Conservation (phyloP, 441 rosid species). For the Melastoma candidum region DNA sequence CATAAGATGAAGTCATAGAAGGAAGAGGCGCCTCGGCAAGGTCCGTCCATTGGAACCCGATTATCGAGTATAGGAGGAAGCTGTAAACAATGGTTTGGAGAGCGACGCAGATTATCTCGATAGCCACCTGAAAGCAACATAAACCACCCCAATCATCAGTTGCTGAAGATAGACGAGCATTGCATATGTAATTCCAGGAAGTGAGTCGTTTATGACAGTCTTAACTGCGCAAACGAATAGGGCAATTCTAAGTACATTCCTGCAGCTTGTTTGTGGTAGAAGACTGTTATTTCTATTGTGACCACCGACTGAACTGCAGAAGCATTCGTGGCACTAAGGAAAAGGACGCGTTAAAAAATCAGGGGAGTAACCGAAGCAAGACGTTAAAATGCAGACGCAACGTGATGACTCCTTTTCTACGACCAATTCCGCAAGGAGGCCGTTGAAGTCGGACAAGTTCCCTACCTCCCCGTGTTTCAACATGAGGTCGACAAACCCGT, state of each 20-base stretch:
- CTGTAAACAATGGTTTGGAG: conserved; percentile 41
- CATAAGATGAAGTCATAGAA: conserved; percentile 51
- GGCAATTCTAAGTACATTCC: conserved; percentile 88
- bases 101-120: conserved; percentile 51
- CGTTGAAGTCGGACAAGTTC: conserved; percentile 23
- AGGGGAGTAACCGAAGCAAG: conserved; percentile 23
- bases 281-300: conserved; percentile 66
- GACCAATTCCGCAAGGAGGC: conserved; percentile 28
- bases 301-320: conserved; percentile 52
- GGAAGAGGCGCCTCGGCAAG: conserved; percentile 34
- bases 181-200: too few species aligned
- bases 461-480: neutral
- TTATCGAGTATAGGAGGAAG: conserved; percentile 50
- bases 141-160: too few species aligned
- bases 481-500: neutral
- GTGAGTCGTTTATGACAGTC: too few species aligned
- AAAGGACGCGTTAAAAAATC: conserved; percentile 39
- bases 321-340: conserved; percentile 77
- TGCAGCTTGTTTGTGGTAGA: conserved; percentile 84
- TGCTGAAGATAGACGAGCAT: too few species aligned
- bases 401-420: conserved; percentile 26
- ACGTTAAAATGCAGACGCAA: conserved; percentile 19
- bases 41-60: conserved; percentile 61
- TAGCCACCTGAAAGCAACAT: conserved; percentile 36
- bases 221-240: conserved; percentile 71